A percentile compares a stretch with the other conserved stretches of the same genome.
Conservation (phyloP, 1,284 basidiomycete species). For the Ceratorhiza oryzae-sativae region DNA sequence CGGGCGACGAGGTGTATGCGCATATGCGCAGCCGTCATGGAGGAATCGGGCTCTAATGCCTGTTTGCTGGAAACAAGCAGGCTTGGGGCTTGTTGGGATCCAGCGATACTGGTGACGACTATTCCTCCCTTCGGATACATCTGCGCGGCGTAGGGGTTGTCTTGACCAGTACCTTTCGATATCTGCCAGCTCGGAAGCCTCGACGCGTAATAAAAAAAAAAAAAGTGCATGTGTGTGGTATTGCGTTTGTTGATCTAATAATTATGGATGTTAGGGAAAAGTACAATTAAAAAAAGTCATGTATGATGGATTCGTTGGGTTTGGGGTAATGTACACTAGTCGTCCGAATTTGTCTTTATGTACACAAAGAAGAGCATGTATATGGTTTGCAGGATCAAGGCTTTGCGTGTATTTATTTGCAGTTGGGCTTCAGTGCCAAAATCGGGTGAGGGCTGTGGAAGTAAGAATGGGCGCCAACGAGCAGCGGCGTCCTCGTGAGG, state of each 20-base stretch:
- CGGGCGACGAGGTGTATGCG: constrained; percentile 63
- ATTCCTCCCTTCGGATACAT: neutral
- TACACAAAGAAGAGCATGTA: neutral
- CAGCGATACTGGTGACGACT: constrained; percentile 36
- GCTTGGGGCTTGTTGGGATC: constrained; percentile 35
- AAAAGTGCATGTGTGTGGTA: neutral
- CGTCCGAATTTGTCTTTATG: neutral
- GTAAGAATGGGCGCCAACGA: too few species aligned
- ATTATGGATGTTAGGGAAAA: neutral
- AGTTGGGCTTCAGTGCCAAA: too few species aligned
- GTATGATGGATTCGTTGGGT: neutral
- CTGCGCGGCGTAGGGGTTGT: neutral
- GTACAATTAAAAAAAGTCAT: neutral
- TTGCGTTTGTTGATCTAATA: neutral
- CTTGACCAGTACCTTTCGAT: constrained; percentile 37
- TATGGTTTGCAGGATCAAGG: neutral
- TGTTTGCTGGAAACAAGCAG: neutral
- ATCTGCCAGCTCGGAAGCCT: constrained; percentile 31
- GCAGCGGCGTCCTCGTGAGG: too few species aligned
- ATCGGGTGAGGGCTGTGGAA: too few species aligned
- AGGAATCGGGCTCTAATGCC: constrained; percentile 54
- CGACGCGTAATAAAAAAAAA: too few species aligned
- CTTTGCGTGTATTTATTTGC: neutral
- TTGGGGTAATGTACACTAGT: neutral
- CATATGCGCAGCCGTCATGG: constrained; percentile 65